Evolutionary conservation across 1,139 yeast genomes (phyloP), one percentile per base, ranked within the genome.

Genomic region (Yarrowia galli): DNA sequence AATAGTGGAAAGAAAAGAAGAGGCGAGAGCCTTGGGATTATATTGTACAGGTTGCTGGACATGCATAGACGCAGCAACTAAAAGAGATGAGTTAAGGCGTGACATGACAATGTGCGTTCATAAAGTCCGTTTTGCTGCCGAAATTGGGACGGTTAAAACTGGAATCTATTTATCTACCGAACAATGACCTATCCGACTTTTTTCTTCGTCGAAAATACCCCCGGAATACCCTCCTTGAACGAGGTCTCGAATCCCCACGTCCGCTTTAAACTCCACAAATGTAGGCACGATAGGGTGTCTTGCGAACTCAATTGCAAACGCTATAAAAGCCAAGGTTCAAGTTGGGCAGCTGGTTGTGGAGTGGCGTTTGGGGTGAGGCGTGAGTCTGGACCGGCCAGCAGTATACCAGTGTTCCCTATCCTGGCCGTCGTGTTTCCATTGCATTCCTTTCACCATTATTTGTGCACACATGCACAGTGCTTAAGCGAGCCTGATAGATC

Each of bases 1-100:
- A 25, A 25, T 3, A 3, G 16, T 32, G 22, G 35, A 32, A 7
- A 32, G 25, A 49, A 25, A 32, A 16, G 42, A 35, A 35, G 18
- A 32, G 25, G 12, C 13, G 56, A 16, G 2, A 32, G 16, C 2
- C n/a, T n/a, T 8, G 28, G 42, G 13, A 35, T 35, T 51, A 51
- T 53, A 53, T 53, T 35, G 42, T n/a, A 15, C 23, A 15, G 42
- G 42, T 51, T 51, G 56, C 56, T 51, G 40, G 56, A n/a, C 56
- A 8, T 51, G 56, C 56, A 51, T 51, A 15, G 28, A 51, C 56
- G 42, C 56, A 51, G 56, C 56, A 51, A 51, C 56, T 35, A 35
- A 51, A 51, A 35, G 35, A 48, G 53, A 48, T 28, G 53, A 20
- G 42, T 20, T 32, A 48, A 32, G 56, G 56, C 58, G 58, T 20